Base-by-base conservation (phyloP, 169 alveolate species). In the Plasmodium vinckei region DNA sequence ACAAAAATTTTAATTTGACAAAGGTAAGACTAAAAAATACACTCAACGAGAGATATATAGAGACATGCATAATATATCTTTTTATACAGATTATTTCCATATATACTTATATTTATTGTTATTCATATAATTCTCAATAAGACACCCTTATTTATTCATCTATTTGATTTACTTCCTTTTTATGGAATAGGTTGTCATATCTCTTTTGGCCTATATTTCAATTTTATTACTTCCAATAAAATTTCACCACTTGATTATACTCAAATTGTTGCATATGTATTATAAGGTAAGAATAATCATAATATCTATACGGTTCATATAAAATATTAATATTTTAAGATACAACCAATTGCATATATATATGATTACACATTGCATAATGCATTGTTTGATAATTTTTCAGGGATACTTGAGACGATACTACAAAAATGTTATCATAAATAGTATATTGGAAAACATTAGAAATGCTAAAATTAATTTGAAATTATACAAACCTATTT, bases 391-490 rank as follows among this genome's bases (percentile, higher is more conserved):
- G 42, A 0, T 33, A 1, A 33, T 33, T 33, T 33, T 33, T 33
- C 49, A 77, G 88, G 88, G 88, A n/a, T 77, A 33, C 77, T 64
- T 59, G 65, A 77, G 88, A 59, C 63, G 88, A 64, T 77, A 77
- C 51, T 64, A 77, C 75, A 77, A 77, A 77, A 77, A 77, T n/a
- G 27, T 77, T 49, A 57, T 77, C 15, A 42, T 63, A 15, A 63
- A 77, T 57, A 77, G 88, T 25, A 77, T 77, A 17, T 77, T 77
- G 75, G 88, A 77, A 59, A 77, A 77, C 42, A 77, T 77, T 13
- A 77, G 65, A 57, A 77, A 77, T 17, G 68, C 65, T 39, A 77
- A 64, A 68, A 77, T 47, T 13, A 63, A 49, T 27, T 77, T 77
- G 72, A 77, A 77, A 33, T 56, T 77, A 27, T 49, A 77, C 65